These are phyloP conservation scores for Tulasnella calospora DNA, from an alignment of 768 basidiomycete species.

Conservation along the genomic window DNA sequence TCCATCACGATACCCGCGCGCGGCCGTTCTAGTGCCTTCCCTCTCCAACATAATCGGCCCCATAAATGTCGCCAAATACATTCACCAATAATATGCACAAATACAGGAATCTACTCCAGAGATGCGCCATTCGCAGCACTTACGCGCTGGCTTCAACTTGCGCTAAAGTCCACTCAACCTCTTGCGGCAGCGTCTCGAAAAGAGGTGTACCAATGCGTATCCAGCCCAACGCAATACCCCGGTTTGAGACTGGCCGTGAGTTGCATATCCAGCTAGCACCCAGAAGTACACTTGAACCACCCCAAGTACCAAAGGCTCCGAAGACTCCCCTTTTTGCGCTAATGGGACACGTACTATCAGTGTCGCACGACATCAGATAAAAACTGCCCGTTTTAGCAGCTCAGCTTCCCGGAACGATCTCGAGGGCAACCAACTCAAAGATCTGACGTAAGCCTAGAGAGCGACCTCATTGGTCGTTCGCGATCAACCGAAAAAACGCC, in stretches of 20 bases:
- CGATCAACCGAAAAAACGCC: not conserved
- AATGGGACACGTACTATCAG: not conserved
- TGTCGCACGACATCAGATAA: not conserved
- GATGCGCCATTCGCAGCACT: not conserved
- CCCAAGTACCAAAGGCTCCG: not conserved
- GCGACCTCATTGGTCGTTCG: not conserved
- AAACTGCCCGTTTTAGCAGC: not conserved
- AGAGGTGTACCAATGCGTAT: not conserved
- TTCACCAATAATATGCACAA: too few relatives aligned
- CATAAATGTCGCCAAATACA: too few relatives aligned
- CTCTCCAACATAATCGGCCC: too few relatives aligned
- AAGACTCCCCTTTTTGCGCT: not conserved
- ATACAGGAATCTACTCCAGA: too few relatives aligned
- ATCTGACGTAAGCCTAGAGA: not conserved
- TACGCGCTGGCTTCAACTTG: not conserved
- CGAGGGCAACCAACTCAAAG: not conserved
- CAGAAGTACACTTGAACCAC: too few relatives aligned
- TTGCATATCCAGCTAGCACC: too few relatives aligned
- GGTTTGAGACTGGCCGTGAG: slow-evolving; percentile 29
- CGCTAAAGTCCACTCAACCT: not conserved
- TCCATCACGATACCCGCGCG: too few relatives aligned
- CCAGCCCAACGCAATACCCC: slow-evolving; percentile 28
- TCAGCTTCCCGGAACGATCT: not conserved
- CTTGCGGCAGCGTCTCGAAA: not conserved
- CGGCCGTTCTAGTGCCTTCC: too few relatives aligned